Evolutionary conservation across 306 rosid genomes (phyloP).

Genomic region (Crataegus laevigata): DNA sequence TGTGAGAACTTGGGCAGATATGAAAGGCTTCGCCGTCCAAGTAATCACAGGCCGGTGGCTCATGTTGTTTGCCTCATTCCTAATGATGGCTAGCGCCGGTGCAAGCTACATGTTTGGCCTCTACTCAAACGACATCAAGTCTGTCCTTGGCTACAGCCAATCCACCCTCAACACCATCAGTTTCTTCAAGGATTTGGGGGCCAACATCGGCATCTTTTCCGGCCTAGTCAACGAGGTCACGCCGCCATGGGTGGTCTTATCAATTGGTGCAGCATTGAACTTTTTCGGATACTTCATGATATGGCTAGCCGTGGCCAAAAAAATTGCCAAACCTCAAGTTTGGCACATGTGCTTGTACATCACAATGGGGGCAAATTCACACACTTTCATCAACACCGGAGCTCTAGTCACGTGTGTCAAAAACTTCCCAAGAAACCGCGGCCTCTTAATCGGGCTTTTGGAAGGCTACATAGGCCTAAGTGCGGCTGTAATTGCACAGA

Average conservation of each 20-base stretch:
- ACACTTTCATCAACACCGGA: conserved; percentile 68
- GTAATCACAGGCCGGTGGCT: conserved; percentile 32
- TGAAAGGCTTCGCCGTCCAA: conserved; percentile 10
- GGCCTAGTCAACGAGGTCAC: conserved; percentile 36
- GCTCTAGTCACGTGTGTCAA: conserved; percentile 64
- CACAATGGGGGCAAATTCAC: conserved; percentile 62
- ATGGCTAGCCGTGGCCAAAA: conserved; percentile 45
- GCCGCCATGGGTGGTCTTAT: conserved; percentile 28
- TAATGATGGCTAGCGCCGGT: conserved; percentile 36
- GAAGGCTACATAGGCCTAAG: conserved; percentile 66
- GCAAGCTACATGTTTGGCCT: conserved; percentile 40
- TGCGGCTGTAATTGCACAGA: conserved; percentile 62
- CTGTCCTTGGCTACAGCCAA: conserved; percentile 34
- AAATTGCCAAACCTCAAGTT: conserved; percentile 31
- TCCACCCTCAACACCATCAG: conserved; percentile 36
- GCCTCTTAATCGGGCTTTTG: conserved; percentile 52
- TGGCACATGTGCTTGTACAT: conserved; percentile 76
- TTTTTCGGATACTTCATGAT: conserved; percentile 79
- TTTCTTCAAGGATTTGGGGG: conserved; percentile 34
- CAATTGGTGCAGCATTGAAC: conserved; percentile 47
- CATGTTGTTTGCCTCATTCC: conserved; percentile 31
- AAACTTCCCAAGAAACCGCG: conserved; percentile 63
- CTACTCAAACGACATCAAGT: conserved; percentile 33
- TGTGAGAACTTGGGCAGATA: background rate
- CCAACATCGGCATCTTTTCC: conserved; percentile 27